Evolutionary conservation across 495 filamentous ascomycete species (phyloP), one percentile per base, ranked within the genome.

Genomic region (Penicillium lagena): DNA sequence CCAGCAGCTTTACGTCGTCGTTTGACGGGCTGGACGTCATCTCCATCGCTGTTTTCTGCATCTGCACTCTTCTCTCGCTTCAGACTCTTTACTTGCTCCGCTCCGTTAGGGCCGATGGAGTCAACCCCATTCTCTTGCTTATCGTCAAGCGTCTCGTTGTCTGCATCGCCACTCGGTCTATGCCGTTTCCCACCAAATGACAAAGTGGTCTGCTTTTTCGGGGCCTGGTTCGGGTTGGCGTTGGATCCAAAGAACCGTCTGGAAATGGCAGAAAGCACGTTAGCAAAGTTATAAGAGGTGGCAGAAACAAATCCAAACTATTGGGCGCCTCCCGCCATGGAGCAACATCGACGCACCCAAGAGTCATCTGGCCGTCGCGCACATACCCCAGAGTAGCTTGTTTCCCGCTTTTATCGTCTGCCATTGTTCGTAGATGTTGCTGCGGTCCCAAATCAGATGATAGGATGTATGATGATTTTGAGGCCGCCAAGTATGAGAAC

Each of bases 301-400:
- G 22, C 22, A 37, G 28, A 41, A 6, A 40, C 7, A 43, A 30
- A 12, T 9, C 14, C 35, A 30, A 29, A 13, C 10, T 4, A 33
- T 32, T 40, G 22, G 11, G 37, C 14, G 35, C 42, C 40, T 30
- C 22, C 38, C 33, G 28, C 30, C 37, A 17, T 40, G 31, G 11
- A 39, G 17, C 37, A 17, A 38, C 42, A 45, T 43, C 47, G 54
- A 82, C 87, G 73, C 79, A 94, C 90, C 87, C 81, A 60, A 95
- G 70, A 44, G 86, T 94, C 54, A 79, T 76, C 70, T 96, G 89
- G 42, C 79, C 75, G 45, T 82, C 72, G 62, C 77, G 83, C 37
- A 94, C 91, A 73, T 96, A 97, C 91, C 89, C 89, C 59, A 97
- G 65, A 33, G 89, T 96, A 55, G 86, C 80, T 75, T 97, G 91